A percentile compares a stretch with the other conserved stretches of the same genome.
Evolutionary conservation across 805 yeast species (phyloP).

Genomic region (Teunomyces funiuensis): DNA sequence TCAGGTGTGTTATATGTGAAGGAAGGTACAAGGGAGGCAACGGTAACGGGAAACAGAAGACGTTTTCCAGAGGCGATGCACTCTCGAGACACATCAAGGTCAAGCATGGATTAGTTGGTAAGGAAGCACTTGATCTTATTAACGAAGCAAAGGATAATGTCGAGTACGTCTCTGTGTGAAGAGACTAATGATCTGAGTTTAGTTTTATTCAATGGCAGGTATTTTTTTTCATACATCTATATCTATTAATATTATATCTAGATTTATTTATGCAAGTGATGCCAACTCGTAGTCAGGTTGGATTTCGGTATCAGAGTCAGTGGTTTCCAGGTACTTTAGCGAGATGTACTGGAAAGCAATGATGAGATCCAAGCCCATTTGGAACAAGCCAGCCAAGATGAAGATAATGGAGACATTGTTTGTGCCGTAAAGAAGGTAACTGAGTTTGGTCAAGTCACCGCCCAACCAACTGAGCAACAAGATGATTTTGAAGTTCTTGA

Average conservation of each 20-base stretch:
- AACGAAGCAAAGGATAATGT: conserved; percentile 77
- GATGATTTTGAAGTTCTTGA: conserved; percentile 77
- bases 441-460: conserved; percentile 79
- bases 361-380: conserved; percentile 69
- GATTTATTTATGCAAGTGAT: background rate
- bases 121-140: conserved; percentile 67
- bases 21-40: conserved; percentile 46
- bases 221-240: conserved; percentile 8
- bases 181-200: background rate
- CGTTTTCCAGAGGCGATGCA: conserved; percentile 49
- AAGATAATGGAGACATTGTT: conserved; percentile 64
- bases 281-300: conserved; percentile 3
- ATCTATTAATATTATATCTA: conserved; percentile 2
- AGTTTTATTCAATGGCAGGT: background rate
- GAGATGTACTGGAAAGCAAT: conserved; percentile 73
- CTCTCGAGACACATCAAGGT: conserved; percentile 59
- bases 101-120: conserved; percentile 73
- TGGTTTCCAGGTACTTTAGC: conserved; percentile 39
- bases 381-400: conserved; percentile 71
- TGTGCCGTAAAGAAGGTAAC: conserved; percentile 75
- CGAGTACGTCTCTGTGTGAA: conserved; percentile 46
- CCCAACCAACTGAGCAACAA: conserved; percentile 82
- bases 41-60: conserved; percentile 50
- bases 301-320: background rate
- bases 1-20: conserved; percentile 47